Evolutionary conservation across 306 rosid genomes (phyloP).

Genomic region (Quercus dentata): DNA sequence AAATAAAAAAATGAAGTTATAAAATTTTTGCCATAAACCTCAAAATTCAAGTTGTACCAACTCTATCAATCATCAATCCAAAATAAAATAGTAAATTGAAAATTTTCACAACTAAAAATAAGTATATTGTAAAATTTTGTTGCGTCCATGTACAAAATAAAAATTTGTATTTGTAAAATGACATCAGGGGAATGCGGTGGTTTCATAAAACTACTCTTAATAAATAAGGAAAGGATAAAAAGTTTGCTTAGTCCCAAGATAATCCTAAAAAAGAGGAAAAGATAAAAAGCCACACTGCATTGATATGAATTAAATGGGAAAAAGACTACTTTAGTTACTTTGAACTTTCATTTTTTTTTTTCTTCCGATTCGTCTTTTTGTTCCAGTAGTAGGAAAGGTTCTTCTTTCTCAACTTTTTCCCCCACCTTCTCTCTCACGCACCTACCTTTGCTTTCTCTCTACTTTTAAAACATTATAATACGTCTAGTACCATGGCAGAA

Average conservation of each 20-base stretch:
- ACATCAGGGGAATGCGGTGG: too few relatives aligned
- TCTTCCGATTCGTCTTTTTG: background rate
- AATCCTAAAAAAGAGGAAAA: conserved; percentile 7
- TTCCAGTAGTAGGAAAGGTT: conserved; percentile 30
- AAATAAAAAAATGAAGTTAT: too few relatives aligned
- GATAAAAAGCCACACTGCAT: conserved; percentile 7
- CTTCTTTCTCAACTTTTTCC: conserved; percentile 17
- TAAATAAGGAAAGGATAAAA: too few relatives aligned
- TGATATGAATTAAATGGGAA: conserved; percentile 8
- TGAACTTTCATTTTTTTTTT: conserved; percentile 1
- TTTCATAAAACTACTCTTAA: too few relatives aligned
- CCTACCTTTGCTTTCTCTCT: background rate
- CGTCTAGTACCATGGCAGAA: conserved; percentile 25
- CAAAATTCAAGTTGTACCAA: conserved; percentile 19
- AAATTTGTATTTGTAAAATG: too few relatives aligned
- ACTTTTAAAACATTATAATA: background rate
- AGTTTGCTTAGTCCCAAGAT: too few relatives aligned
- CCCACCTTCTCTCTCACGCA: background rate
- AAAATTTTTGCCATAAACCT: background rate
- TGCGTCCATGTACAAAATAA: too few relatives aligned
- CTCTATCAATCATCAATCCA: too few relatives aligned
- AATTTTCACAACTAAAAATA: too few relatives aligned
- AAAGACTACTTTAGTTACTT: conserved; percentile 19
- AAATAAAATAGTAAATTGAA: too few relatives aligned
- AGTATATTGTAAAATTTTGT: too few relatives aligned